phyloP scores from a whole-genome alignment of 495 filamentous ascomycete genomes.

The Xylaria venustula region DNA sequence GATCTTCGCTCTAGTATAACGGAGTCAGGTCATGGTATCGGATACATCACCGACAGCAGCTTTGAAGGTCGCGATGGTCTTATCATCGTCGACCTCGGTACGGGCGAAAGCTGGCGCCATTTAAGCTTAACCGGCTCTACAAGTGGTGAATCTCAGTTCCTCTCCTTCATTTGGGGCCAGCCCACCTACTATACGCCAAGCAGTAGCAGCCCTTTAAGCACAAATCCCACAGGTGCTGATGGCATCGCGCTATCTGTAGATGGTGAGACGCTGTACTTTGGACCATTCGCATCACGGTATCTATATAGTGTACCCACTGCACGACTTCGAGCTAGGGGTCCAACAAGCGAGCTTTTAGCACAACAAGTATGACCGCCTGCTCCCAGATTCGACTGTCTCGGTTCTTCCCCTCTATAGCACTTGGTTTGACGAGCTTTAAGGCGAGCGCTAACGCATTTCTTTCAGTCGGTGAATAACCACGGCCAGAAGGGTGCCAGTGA shows the following conservation, averaged over 20 bases:
- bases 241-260: slow-evolving; percentile 39
- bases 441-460: not conserved
- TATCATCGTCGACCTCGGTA: slow-evolving; percentile 43
- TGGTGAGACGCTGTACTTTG: slow-evolving; percentile 37
- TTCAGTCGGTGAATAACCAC: slow-evolving; percentile 23
- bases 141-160: slow-evolving; percentile 33
- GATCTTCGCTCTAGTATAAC: slow-evolving; percentile 37
- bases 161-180: slow-evolving; percentile 43
- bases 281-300: slow-evolving; percentile 31
- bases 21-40: slow-evolving; percentile 36
- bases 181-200: slow-evolving; percentile 30
- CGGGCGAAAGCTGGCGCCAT: slow-evolving; percentile 40
- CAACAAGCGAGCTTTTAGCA: slow-evolving; percentile 27
- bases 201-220: slow-evolving; percentile 16
- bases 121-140: slow-evolving; percentile 35
- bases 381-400: no score
- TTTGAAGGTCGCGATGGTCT: slow-evolving; percentile 42
- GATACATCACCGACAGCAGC: slow-evolving; percentile 40
- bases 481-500: slow-evolving; percentile 38
- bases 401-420: not conserved
- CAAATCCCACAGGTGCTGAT: slow-evolving; percentile 34
- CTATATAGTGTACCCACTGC: slow-evolving; percentile 35
- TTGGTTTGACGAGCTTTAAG: not conserved
- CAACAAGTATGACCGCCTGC: slow-evolving; percentile 12
- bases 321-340: slow-evolving; percentile 25